Evolutionary conservation across 1,284 basidiomycete genomes (phyloP), one percentile per base, ranked within the genome.

Genomic region (Trametes sp.): DNA sequence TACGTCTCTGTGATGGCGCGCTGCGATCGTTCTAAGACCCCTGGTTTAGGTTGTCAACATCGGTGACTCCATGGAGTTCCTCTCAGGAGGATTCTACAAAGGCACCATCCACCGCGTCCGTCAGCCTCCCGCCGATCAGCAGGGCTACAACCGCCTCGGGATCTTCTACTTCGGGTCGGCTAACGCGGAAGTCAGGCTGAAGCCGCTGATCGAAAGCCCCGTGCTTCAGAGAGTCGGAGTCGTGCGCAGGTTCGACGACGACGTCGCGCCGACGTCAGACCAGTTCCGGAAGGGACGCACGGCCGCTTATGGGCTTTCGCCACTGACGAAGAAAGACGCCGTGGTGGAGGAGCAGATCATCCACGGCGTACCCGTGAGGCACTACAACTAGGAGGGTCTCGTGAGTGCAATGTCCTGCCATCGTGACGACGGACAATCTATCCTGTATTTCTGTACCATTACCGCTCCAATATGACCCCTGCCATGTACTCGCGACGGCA

Each of bases 81-180:
- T 82, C n/a, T 80, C 81, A 2, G 81, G 80, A 10, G 77, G 76
- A 0, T 81, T 77, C 71, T 77, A 82, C 73, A 80, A 78, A 61
- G 78, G 76, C 14, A 81, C 76, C 0, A 72, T 79, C 36, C 77
- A 79, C 64, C 77, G 80, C 50, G 84, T 86, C 52, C 70, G 80
- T 28, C 77, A 81, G 24, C 85, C 84, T 11, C 84, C 83, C 0
- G 64, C 72, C 16, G 84, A 85, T 65, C 85, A 86, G 65, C 73
- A 72, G 0, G 74, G 79, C 21, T 72, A 72, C 65, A 70, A 76
- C 51, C 75, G 82, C 19, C 74, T 82, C 10, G 80, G 81, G 13
- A 70, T 80, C 21, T 76, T 81, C 64, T 82, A 82, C 73, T 82
- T 83, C 64, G 74, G 66, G 14, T 70, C 74, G 45, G 68, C 74